A percentile compares a stretch with the other conserved stretches of the same genome.
Conservation (phyloP, 2,329 filamentous ascomycete genomes). For the Fusarium continuum region DNA sequence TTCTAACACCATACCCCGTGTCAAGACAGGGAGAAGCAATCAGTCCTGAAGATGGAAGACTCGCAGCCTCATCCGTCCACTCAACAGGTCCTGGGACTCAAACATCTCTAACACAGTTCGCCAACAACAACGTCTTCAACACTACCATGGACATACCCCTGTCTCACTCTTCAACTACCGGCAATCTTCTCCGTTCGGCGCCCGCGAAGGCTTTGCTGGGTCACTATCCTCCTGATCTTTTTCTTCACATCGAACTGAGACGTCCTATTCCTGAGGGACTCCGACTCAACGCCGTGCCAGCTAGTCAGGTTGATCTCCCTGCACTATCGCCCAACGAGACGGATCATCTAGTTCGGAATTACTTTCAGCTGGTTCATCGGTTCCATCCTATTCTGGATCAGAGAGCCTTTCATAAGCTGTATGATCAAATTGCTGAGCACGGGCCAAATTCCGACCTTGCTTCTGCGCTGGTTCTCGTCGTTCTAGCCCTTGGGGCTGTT, state of each 20-base stretch:
- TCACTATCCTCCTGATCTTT: slow-evolving; percentile 29
- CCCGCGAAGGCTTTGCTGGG: slow-evolving; percentile 22
- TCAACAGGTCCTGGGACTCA: slow-evolving; percentile 20
- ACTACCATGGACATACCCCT: slow-evolving; percentile 36
- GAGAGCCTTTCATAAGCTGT: slow-evolving; percentile 8
- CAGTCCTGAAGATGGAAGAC: slow-evolving; percentile 6
- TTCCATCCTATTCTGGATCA: slow-evolving; percentile 34
- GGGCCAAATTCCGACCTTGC: slow-evolving; percentile 12
- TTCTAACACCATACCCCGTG: slow-evolving; percentile 3
- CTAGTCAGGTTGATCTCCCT: slow-evolving; percentile 21
- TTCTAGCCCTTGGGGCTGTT: slow-evolving; percentile 24
- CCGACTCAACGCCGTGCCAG: slow-evolving; percentile 15
- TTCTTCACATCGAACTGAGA: slow-evolving; percentile 30
- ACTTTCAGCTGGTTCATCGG: slow-evolving; percentile 26
- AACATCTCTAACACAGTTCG: slow-evolving; percentile 22
- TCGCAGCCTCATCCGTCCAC: slow-evolving; percentile 16
- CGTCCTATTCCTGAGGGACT: slow-evolving; percentile 13
- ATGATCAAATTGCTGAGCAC: not conserved
- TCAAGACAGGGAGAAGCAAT: slow-evolving; percentile 16
- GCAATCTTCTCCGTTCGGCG: slow-evolving; percentile 25
- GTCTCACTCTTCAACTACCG: slow-evolving; percentile 29
- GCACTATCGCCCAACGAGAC: slow-evolving; percentile 7
- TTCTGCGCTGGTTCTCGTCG: slow-evolving; percentile 18
- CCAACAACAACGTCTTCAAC: slow-evolving; percentile 35
- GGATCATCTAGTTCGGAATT: slow-evolving; percentile 17